Evolutionary conservation across 1,139 yeast genomes (phyloP), one percentile per base, ranked within the genome.

Genomic region (Sugiyamaella paludigena): DNA sequence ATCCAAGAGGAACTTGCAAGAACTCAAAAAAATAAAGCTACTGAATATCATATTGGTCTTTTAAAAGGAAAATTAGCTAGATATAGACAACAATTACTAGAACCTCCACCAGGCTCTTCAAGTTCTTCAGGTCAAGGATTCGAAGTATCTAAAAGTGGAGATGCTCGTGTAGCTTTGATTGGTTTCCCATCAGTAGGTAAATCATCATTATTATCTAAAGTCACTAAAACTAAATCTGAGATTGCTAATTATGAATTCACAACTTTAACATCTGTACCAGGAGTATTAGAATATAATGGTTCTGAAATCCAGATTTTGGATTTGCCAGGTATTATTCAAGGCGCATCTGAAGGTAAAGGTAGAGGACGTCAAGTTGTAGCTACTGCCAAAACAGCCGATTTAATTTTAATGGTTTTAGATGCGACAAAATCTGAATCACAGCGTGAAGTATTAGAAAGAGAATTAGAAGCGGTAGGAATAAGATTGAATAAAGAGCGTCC

Each of bases 111-210:
- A 1, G 75, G 76, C 1, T 86, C 92, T 0, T 75, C 86, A 7
- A 76, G 86, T 9, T 82, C 86, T 8, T 83, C 85, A 19, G 94
- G 97, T 3, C 87, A 85, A 58, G 98, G 98, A 1, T 92, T 92
- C 65, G 98, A 92, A 69, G 97, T 92, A 4, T 83, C 91, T 47
- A 92, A 92, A 66, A 86, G 94, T 31, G 98, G 98, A 28, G 97
- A 91, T 74, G 98, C 98, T 0, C 77, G 98, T 57, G 96, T 88
- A 1, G 95, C 95, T 13, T 74, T 92, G 48, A 91, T 92, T 69
- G 98, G 98, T 44, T 92, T 91, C 68, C 98, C 98, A 9, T 89
- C 97, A 2, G 98, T 92, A 26, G 98, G 98, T 67, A 92, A 92
- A 65, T 89, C 97, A 1, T 87, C 96, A 1, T 80, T 92, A 57